phyloP scores from a whole-genome alignment of 306 rosid species.

The Albizia julibrissin region DNA sequence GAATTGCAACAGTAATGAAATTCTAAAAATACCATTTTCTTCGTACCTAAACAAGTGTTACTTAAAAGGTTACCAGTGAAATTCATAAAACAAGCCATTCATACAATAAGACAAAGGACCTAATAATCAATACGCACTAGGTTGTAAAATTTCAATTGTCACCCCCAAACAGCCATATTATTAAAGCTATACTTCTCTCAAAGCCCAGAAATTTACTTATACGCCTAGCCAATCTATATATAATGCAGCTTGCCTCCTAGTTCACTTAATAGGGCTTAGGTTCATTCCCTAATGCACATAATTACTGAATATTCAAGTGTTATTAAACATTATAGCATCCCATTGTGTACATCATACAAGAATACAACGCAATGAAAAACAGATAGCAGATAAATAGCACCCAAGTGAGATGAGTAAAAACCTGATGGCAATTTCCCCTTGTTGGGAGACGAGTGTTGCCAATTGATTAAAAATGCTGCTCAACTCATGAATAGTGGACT shows the following conservation, averaged over 20 bases:
- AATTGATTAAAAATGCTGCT: conserved; percentile 92
- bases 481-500: conserved; percentile 95
- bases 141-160: conserved; percentile 26
- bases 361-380: conserved; percentile 19
- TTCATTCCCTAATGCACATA: not conserved
- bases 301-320: conserved; percentile 12
- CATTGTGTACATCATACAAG: not conserved
- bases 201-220: not conserved
- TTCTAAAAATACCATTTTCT: not conserved
- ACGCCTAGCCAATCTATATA: not conserved
- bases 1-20: not conserved
- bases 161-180: conserved; percentile 9
- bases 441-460: conserved; percentile 95
- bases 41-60: not conserved
- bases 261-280: conserved; percentile 4
- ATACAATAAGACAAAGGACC: conserved; percentile 5
- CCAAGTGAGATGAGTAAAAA: conserved; percentile 35
- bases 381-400: not conserved
- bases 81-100: conserved; percentile 3
- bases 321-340: conserved; percentile 1
- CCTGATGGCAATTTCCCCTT: conserved; percentile 98
- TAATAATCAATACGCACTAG: not conserved
- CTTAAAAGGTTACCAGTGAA: not conserved
- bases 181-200: conserved; percentile 1
- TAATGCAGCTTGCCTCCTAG: conserved; percentile 6